Base-by-base conservation (phyloP, 495 filamentous ascomycete genomes). In the Penicillium alfredii region DNA sequence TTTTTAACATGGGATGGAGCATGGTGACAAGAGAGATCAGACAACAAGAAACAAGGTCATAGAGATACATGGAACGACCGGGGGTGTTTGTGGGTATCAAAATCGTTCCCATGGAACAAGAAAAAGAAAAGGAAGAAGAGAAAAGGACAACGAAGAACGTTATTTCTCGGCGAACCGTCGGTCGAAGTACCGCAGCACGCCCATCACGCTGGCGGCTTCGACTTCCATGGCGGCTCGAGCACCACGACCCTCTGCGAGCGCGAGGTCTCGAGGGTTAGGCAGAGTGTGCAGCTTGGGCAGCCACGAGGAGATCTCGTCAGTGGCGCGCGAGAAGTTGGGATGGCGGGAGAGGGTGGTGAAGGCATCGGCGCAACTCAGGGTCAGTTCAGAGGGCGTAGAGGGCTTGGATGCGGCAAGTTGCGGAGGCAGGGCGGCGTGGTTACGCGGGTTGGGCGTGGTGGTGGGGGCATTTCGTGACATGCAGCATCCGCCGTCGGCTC, bases 171-270 rank as follows among this genome's bases (percentile, higher is more conserved):
- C 62, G 33, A 94, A 94, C 24, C 86, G 58, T 23, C 85, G 73
- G 53, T 94, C 87, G 53, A 94, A 87, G 38, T 81, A 80, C 45
- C 82, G 85, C 37, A 94, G 56, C 18, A 92, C 86, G 24, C 80
- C 78, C 81, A 90, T 88, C 16, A 94, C 85, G 54, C 82, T 88
- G 4, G 84, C 85, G 1, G 86, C 83, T 52, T 94, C 86, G 6
- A 94, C 80, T 53, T 90, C 83, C 45, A 87, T 77, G 4, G 83
- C 80, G 13, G 72, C 73, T 40, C 78, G 68, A 10, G 51, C 25
- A 23, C 45, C 35, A 18, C 30, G 46, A 4, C 33, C 35, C 33
- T 60, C 51, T 4, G 55, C 45, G 4, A 51, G 48, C 8, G 57
- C 56, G n/a, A 62, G 42, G 4, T 68, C 63, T 8, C 47, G 53